Evolutionary conservation across 2,329 filamentous ascomycete genomes (phyloP).

Genomic region (Eutypa lata): DNA sequence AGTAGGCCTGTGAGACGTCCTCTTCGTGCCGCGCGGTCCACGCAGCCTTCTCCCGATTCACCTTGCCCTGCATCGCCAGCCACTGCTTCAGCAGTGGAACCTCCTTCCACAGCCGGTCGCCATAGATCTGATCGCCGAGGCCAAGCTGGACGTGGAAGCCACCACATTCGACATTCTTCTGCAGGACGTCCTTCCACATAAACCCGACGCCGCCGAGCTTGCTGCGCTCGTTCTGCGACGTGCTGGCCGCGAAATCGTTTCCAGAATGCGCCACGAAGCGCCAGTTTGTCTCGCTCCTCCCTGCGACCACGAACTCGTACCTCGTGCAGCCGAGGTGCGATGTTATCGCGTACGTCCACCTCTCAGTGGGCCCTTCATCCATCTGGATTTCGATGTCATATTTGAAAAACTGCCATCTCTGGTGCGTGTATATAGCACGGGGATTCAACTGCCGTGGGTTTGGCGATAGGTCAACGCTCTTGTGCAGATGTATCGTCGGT

Average conservation of each 20-base stretch:
- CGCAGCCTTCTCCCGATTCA: conserved; percentile 81
- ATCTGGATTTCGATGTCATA: conserved; percentile 90
- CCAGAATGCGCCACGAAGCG: conserved; percentile 94
- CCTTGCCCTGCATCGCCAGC: conserved; percentile 88
- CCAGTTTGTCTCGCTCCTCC: conserved; percentile 87
- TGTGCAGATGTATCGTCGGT: conserved; percentile 92
- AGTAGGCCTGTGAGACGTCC: conserved; percentile 93
- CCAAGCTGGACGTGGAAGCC: conserved; percentile 95
- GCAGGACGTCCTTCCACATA: conserved; percentile 99
- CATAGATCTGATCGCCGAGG: conserved; percentile 91
- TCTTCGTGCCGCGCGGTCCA: conserved; percentile 97
- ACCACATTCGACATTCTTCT: conserved; percentile 94
- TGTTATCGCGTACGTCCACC: conserved; percentile 98
- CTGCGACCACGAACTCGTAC: conserved; percentile 94
- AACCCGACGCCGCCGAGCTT: conserved; percentile 85
- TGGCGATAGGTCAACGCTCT: conserved; percentile 84
- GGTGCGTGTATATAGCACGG: conserved; percentile 80
- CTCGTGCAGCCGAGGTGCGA: conserved; percentile 96
- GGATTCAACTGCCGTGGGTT: conserved; percentile 86
- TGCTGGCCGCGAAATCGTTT: conserved; percentile 89
- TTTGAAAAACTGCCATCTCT: conserved; percentile 92
- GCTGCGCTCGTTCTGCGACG: conserved; percentile 79
- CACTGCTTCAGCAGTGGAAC: conserved; percentile 91
- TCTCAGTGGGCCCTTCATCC: conserved; percentile 74
- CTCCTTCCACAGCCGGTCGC: conserved; percentile 93